Evolutionary conservation across 495 filamentous ascomycete species (phyloP), one percentile per base, ranked within the genome.

Genomic region (Letharia columbiana): DNA sequence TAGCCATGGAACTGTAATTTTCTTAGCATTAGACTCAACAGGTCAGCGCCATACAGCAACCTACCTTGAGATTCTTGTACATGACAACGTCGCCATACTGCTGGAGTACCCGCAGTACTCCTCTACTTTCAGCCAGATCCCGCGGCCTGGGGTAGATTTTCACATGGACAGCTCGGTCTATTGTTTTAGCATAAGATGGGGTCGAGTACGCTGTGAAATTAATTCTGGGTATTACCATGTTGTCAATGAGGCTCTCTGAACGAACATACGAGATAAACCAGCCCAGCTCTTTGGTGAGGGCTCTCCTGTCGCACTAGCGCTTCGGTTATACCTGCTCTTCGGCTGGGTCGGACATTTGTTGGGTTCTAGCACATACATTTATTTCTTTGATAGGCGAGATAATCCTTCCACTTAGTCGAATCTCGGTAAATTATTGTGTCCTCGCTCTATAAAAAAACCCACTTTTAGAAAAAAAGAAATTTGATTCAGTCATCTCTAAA

Each of bases 1-100:
- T 17, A 63, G 64, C 68, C 60, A 67, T 60, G 28, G 54, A 20
- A 57, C 54, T 64, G 39, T 35, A 23, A n/a, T 3, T 23, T 0
- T 23, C 39, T 68, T 37, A 67, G 66, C 47, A 31, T 49, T 35
- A 37, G 41, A 15, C 23, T 5, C 11, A 17, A 60, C n/a, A 40
- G 45, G n/a, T 11, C 20, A 12, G 17, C 37, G 44, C 15, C 10
- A 52, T 35, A 31, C 15, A 11, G 41, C 7, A 28, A 41, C 75
- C 31, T 77, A 91, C 90, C 70, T 83, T 82, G 28, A 91, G 77
- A 69, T 83, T 86, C 74, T 86, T 84, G 77, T 91, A 97, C 67
- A 86, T 85, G 33, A 85, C 82, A 12, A 97, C 83, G 61, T 91
- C 84, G 62, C 90, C 91, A 74, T 89, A 89, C 71, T 82, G 82